Conservation (phyloP, 1,284 basidiomycete species). For the Trichosporon sp. region DNA sequence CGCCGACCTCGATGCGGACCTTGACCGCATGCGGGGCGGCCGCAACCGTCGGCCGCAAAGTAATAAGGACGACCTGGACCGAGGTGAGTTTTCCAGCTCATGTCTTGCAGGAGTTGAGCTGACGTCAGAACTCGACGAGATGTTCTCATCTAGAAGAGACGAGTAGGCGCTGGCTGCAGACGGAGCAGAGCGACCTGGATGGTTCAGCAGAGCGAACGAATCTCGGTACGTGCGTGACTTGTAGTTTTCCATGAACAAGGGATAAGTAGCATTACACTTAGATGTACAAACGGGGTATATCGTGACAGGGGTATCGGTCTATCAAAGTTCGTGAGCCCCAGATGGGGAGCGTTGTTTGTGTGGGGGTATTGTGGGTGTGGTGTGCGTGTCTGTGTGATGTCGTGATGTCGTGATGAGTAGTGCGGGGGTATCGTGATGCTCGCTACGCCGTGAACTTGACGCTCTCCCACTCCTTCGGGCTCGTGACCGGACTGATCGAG, state of each 20-base stretch:
- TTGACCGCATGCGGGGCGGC: slow-evolving; percentile 31
- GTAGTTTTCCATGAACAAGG: slow-evolving; percentile 1
- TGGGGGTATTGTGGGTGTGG: background rate
- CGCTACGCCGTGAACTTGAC: background rate
- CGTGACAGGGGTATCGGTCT: background rate
- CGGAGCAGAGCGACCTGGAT: background rate
- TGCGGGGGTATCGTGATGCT: background rate
- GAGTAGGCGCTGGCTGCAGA: background rate
- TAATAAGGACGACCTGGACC: slow-evolving; percentile 37
- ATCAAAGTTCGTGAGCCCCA: background rate
- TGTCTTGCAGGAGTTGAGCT: background rate
- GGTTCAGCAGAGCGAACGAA: slow-evolving; percentile 45
- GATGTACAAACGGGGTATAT: slow-evolving; percentile 6
- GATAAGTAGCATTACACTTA: slow-evolving; percentile 1
- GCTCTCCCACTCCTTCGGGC: slow-evolving; percentile 2
- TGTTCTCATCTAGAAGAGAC: slow-evolving; percentile 16
- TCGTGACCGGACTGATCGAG: background rate
- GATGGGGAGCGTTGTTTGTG: background rate
- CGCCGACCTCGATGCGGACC: slow-evolving; percentile 41
- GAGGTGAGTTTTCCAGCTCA: slow-evolving; percentile 28
- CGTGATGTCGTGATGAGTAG: background rate
- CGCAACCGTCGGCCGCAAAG: slow-evolving; percentile 18
- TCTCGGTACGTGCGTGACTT: no score
- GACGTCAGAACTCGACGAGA: slow-evolving; percentile 24
- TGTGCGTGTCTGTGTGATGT: background rate